Conservation (phyloP, 2,329 filamentous ascomycete species). For the Alternaria tenuissima region DNA sequence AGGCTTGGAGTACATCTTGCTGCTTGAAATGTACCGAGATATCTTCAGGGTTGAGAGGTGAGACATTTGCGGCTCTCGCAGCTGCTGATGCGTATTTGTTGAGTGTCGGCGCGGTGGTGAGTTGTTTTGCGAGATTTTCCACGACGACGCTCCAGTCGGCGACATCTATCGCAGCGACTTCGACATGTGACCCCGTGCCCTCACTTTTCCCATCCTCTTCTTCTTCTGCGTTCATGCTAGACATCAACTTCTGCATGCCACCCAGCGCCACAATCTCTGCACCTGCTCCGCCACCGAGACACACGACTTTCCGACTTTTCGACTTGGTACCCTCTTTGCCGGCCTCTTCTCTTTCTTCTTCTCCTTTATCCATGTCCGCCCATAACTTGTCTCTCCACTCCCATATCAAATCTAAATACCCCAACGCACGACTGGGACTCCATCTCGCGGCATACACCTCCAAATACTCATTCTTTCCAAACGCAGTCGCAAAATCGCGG, state of each 20-base stretch:
- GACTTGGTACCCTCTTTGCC: neutral
- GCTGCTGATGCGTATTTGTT: slow-evolving; percentile 59
- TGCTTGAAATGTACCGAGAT: slow-evolving; percentile 57
- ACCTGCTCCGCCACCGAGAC: slow-evolving; percentile 71
- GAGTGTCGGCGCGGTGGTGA: slow-evolving; percentile 61
- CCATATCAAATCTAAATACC: slow-evolving; percentile 72
- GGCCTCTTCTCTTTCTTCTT: neutral
- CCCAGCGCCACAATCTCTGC: slow-evolving; percentile 72
- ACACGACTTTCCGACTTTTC: slow-evolving; percentile 56
- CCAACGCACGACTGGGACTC: slow-evolving; percentile 86
- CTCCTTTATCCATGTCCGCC: neutral
- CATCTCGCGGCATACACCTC: slow-evolving; percentile 88
- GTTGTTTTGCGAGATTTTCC: slow-evolving; percentile 62
- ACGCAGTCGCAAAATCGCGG: slow-evolving; percentile 83
- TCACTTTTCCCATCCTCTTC: neutral
- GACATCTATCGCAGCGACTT: slow-evolving; percentile 77
- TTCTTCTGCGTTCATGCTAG: slow-evolving; percentile 4
- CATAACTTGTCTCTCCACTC: slow-evolving; percentile 40
- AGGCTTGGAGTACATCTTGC: slow-evolving; percentile 59
- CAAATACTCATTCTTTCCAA: slow-evolving; percentile 74
- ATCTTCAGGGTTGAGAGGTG: slow-evolving; percentile 43
- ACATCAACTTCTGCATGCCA: slow-evolving; percentile 58
- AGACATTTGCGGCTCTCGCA: slow-evolving; percentile 52
- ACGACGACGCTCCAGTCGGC: slow-evolving; percentile 78
- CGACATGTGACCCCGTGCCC: slow-evolving; percentile 2